Percentiles rank a stretch among this genome's conserved stretches.
Conservation (phyloP, 208 protist genomes). For the Trypanosoma congolense region DNA sequence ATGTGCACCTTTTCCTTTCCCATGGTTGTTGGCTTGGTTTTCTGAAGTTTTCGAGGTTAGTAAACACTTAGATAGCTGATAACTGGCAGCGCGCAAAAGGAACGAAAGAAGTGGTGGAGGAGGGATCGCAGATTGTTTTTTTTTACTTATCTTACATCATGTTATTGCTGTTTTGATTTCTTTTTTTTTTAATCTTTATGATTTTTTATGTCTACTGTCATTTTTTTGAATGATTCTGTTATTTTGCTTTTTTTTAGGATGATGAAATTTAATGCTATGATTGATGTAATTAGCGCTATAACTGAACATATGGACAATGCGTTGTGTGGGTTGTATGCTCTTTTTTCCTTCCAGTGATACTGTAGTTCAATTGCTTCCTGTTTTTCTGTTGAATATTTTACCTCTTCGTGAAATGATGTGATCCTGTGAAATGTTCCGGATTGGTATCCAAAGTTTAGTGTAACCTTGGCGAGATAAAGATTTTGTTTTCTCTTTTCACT, state of each 20-base stretch:
- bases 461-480: slow-evolving; percentile 35
- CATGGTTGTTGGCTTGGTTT: slow-evolving; percentile 18
- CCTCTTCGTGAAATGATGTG: slow-evolving; percentile 39
- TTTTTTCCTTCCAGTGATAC: slow-evolving; percentile 61
- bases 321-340: slow-evolving; percentile 54
- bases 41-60: not conserved
- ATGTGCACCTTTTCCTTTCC: slow-evolving; percentile 67
- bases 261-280: slow-evolving; percentile 34
- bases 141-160: not conserved
- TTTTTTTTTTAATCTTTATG: slow-evolving; percentile 29
- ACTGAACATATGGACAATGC: slow-evolving; percentile 49
- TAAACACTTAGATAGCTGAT: not conserved
- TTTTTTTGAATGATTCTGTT: slow-evolving; percentile 35
- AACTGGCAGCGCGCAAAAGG: too few relatives aligned
- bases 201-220: slow-evolving; percentile 30
- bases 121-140: too few relatives aligned
- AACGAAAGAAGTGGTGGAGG: too few relatives aligned
- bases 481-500: slow-evolving; percentile 4
- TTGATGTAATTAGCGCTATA: slow-evolving; percentile 25
- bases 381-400: slow-evolving; percentile 28
- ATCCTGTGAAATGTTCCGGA: slow-evolving; percentile 42
- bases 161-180: slow-evolving; percentile 5
- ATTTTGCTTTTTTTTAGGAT: slow-evolving; percentile 29
- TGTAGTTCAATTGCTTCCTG: slow-evolving; percentile 29
- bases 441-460: slow-evolving; percentile 65